These are phyloP conservation scores for Gaeumannomyces sp. DNA, from an alignment of 2,329 filamentous ascomycete species.

Conservation along the genomic window DNA sequence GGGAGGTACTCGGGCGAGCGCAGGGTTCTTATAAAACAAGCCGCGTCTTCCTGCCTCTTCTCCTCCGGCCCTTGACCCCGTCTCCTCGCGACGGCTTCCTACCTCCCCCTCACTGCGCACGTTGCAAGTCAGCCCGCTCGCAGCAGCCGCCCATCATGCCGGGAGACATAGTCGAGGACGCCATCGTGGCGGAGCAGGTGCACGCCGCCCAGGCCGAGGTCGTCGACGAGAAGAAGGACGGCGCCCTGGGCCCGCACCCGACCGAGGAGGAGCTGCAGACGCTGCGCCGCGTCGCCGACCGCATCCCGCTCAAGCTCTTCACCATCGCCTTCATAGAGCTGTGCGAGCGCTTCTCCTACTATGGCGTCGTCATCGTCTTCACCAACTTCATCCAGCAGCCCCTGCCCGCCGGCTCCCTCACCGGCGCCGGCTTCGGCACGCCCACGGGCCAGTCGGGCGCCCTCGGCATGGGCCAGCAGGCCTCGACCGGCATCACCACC, in stretches of 20 bases:
- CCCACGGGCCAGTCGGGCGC: slow-evolving; percentile 41
- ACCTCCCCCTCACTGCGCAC: neutral
- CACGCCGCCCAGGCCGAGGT: slow-evolving; percentile 4
- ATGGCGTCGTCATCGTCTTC: slow-evolving; percentile 55
- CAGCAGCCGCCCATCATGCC: slow-evolving; percentile 5
- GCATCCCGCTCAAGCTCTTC: slow-evolving; percentile 53
- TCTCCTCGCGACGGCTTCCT: neutral
- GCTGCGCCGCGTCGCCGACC: slow-evolving; percentile 48
- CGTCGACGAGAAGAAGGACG: neutral
- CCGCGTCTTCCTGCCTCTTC: neutral
- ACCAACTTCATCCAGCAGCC: slow-evolving; percentile 59
- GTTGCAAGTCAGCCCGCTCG: neutral
- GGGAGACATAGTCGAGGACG: slow-evolving; percentile 11
- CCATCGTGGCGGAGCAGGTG: slow-evolving; percentile 8
- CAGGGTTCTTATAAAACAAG: neutral
- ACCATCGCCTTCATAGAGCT: slow-evolving; percentile 63
- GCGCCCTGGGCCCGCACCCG: slow-evolving; percentile 23
- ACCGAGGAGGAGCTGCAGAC: slow-evolving; percentile 46
- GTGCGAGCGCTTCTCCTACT: slow-evolving; percentile 69
- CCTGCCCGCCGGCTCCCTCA: slow-evolving; percentile 47
- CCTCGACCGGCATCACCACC: slow-evolving; percentile 22
- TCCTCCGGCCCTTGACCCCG: neutral
- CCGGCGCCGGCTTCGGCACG: slow-evolving; percentile 37
- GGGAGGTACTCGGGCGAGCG: neutral
- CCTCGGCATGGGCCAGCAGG: slow-evolving; percentile 41